A percentile compares a stretch with the other conserved stretches of the same genome.
Evolutionary conservation across 2,329 filamentous ascomycete genomes (phyloP).

Genomic region (Mycosphaerella sp.): DNA sequence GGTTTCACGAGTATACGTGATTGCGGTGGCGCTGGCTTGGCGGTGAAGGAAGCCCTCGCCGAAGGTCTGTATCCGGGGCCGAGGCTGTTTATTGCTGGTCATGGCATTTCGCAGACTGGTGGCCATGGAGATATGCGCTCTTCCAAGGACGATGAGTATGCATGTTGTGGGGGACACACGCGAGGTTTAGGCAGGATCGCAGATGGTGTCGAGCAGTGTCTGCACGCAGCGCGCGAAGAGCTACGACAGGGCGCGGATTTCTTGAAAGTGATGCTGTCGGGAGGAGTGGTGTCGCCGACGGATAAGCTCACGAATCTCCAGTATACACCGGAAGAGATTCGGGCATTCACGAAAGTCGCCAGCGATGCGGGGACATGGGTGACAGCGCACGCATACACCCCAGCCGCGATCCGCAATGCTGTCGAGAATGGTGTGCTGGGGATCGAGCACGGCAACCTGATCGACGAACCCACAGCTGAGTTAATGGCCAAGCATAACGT

Average conservation of each 20-base stretch:
- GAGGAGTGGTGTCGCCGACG: conserved; percentile 53
- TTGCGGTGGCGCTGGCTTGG: conserved; percentile 51
- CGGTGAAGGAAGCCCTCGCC: conserved; percentile 52
- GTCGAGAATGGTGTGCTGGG: conserved; percentile 51
- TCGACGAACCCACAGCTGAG: conserved; percentile 51
- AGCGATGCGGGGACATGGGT: conserved; percentile 45
- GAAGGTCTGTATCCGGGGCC: conserved; percentile 54
- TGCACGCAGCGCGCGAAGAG: conserved; percentile 49
- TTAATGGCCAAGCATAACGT: conserved; percentile 47
- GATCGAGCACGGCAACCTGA: conserved; percentile 57
- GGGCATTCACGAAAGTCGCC: conserved; percentile 49
- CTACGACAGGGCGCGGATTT: conserved; percentile 54
- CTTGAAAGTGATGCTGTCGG: conserved; percentile 56
- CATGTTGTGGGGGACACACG: conserved; percentile 46
- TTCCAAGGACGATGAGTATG: conserved; percentile 39
- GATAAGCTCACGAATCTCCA: conserved; percentile 51
- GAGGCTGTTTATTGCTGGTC: conserved; percentile 50
- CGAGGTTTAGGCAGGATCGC: conserved; percentile 42
- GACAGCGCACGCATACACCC: conserved; percentile 55
- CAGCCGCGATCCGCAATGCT: conserved; percentile 49
- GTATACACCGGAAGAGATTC: conserved; percentile 53
- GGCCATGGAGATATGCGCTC: conserved; percentile 53
- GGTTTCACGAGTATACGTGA: conserved; percentile 57
- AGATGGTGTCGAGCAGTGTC: conserved; percentile 52
- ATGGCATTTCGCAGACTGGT: conserved; percentile 53